phyloP scores from a whole-genome alignment of 768 basidiomycete species.

The Termitomyces eurrhizus region DNA sequence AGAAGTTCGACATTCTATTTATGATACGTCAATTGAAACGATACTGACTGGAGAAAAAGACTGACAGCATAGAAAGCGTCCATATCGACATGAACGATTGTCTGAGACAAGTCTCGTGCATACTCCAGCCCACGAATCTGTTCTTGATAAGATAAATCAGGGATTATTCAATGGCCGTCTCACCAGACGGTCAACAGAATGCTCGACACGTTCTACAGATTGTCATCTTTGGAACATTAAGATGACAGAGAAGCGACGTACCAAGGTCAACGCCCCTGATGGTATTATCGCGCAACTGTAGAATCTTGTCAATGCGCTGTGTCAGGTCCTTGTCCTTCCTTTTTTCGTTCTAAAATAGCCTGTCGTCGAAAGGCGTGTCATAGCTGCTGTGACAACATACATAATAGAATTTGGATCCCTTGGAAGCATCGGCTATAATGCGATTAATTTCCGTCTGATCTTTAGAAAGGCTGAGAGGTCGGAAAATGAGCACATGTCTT shows the following conservation, averaged over 20 bases:
- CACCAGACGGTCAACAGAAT: conserved; percentile 66
- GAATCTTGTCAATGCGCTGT: conserved; percentile 64
- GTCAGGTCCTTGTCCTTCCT: conserved; percentile 85
- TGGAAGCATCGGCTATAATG: conserved; percentile 86
- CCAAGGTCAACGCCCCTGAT: conserved; percentile 54
- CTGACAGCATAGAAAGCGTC: conserved; percentile 82
- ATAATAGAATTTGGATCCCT: conserved; percentile 92
- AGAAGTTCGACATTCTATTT: conserved; percentile 65
- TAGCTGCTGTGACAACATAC: conserved; percentile 29
- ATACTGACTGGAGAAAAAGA: not conserved
- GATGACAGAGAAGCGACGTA: conserved; percentile 25
- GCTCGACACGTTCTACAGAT: conserved; percentile 53
- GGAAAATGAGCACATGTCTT: too few species aligned
- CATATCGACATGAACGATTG: conserved; percentile 93
- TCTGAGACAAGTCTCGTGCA: conserved; percentile 74
- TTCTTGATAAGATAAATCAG: not conserved
- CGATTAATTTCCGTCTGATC: conserved; percentile 85
- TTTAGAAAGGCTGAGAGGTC: conserved; percentile 55
- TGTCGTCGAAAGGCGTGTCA: not conserved
- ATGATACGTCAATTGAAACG: not conserved
- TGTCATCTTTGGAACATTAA: not conserved
- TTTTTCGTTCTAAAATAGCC: conserved; percentile 70
- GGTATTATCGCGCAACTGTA: conserved; percentile 59
- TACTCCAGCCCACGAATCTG: conserved; percentile 72
- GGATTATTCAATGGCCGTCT: conserved; percentile 17